Conservation (phyloP, 2,329 filamentous ascomycete genomes). For the Dothideomycetidae sp. region DNA sequence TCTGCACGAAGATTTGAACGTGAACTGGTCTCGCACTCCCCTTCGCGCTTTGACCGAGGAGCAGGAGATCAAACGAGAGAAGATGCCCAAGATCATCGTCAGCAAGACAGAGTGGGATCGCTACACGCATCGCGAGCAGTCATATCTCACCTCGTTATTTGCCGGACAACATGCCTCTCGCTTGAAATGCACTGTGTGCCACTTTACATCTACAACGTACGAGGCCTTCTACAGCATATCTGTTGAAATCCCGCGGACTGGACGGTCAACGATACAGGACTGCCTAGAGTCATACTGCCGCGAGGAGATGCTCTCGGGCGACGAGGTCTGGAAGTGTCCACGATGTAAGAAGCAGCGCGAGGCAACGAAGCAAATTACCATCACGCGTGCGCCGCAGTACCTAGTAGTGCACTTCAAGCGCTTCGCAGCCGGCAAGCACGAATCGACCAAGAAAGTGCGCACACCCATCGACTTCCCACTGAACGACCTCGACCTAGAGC, state of each 20-base stretch:
- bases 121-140: slow-evolving; percentile 54
- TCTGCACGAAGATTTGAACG: slow-evolving; percentile 76
- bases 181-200: slow-evolving; percentile 46
- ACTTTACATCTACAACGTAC: slow-evolving; percentile 50
- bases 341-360: slow-evolving; percentile 54
- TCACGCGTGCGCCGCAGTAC: slow-evolving; percentile 66
- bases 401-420: slow-evolving; percentile 67
- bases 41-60: slow-evolving; percentile 43
- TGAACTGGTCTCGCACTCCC: slow-evolving; percentile 44
- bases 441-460: slow-evolving; percentile 51
- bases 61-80: slow-evolving; percentile 47
- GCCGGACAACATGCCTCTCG: slow-evolving; percentile 54
- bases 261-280: slow-evolving; percentile 47
- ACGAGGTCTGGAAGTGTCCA: slow-evolving; percentile 59
- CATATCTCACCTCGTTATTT: slow-evolving; percentile 68
- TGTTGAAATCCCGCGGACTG: slow-evolving; percentile 52
- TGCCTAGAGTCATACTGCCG: slow-evolving; percentile 57
- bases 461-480: slow-evolving; percentile 65
- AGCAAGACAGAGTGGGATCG: slow-evolving; percentile 60
- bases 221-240: slow-evolving; percentile 58
- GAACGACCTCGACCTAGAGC: slow-evolving; percentile 48
- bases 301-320: slow-evolving; percentile 52
- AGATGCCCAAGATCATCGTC: slow-evolving; percentile 48
- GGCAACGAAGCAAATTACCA: slow-evolving; percentile 54
- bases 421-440: slow-evolving; percentile 41